Percentiles rank a stretch among this genome's conserved stretches.
These are phyloP conservation scores for Penicillium turbatum DNA, from an alignment of 495 filamentous ascomycete genomes.

Conservation along the genomic window DNA sequence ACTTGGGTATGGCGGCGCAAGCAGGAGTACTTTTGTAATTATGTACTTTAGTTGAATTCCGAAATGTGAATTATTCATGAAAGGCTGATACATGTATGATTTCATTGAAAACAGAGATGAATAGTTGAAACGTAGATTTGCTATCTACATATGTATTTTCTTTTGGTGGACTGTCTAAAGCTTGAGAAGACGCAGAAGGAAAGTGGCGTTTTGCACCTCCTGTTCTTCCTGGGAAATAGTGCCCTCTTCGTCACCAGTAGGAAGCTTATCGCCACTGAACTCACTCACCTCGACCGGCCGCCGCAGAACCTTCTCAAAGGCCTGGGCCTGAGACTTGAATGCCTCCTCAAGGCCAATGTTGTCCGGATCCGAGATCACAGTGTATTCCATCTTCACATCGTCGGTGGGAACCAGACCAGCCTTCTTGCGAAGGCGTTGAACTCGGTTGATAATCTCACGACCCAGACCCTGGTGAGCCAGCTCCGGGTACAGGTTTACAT, in stretches of 20 bases:
- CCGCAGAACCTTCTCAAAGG: conserved; percentile 75
- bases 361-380: conserved; percentile 70
- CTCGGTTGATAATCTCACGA: conserved; percentile 77
- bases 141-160: conserved; percentile 7
- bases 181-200: conserved; percentile 77
- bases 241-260: conserved; percentile 50
- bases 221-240: conserved; percentile 82
- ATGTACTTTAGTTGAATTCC: neutral
- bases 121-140: conserved; percentile 6
- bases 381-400: conserved; percentile 82
- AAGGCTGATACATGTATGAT: conserved; percentile 7
- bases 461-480: conserved; percentile 71
- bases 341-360: conserved; percentile 66
- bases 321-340: conserved; percentile 61
- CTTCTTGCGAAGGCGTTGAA: conserved; percentile 78
- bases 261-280: conserved; percentile 58
- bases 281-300: conserved; percentile 73
- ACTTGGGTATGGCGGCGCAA: conserved; percentile 3
- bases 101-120: conserved; percentile 9
- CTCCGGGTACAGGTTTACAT: conserved; percentile 66
- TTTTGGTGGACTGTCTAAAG: conserved; percentile 45
- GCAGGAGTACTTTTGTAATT: neutral
- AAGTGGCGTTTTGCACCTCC: conserved; percentile 81
- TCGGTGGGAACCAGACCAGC: conserved; percentile 76
- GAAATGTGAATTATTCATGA: neutral